phyloP scores from a whole-genome alignment of 768 basidiomycete species.

The Coprinellus aureogranulatus region DNA sequence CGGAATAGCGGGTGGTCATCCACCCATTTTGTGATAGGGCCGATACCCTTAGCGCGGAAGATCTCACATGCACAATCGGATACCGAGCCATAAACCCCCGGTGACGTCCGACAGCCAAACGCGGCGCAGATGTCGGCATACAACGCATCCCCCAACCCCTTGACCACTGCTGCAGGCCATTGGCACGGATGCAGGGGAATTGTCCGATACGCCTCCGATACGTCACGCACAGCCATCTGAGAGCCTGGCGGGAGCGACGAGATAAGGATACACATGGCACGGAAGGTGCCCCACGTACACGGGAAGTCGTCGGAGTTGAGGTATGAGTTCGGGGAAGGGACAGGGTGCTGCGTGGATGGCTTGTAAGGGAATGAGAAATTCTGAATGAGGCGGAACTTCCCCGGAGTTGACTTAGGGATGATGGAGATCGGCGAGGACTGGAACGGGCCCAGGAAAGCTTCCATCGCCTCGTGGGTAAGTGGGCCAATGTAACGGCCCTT shows the following conservation, averaged over 20 bases:
- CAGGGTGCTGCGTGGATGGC: background rate
- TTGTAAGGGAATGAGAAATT: conserved; percentile 31
- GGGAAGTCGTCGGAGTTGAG: conserved; percentile 34
- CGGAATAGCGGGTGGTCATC: conserved; percentile 29
- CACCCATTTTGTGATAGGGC: conserved; percentile 28
- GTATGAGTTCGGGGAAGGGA: conserved; percentile 30
- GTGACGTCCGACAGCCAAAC: conserved; percentile 23
- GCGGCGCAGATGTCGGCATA: conserved; percentile 20
- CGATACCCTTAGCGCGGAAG: conserved; percentile 20
- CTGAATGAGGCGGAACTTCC: conserved; percentile 32
- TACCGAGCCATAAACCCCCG: conserved; percentile 24
- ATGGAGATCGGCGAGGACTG: conserved; percentile 35
- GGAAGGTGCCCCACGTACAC: conserved; percentile 45
- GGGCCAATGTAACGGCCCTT: conserved; percentile 32
- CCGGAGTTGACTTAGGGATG: conserved; percentile 33
- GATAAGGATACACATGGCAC: conserved; percentile 25
- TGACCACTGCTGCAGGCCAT: conserved; percentile 36
- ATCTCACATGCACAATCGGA: conserved; percentile 23
- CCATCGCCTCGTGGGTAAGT: conserved; percentile 9
- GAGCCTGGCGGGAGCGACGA: conserved; percentile 34
- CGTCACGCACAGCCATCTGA: conserved; percentile 32
- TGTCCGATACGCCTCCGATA: conserved; percentile 38
- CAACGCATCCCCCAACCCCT: conserved; percentile 18
- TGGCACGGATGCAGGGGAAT: conserved; percentile 30
- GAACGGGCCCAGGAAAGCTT: conserved; percentile 32